phyloP scores from a whole-genome alignment of 768 basidiomycete genomes.

The Hirschioporus abietinus region DNA sequence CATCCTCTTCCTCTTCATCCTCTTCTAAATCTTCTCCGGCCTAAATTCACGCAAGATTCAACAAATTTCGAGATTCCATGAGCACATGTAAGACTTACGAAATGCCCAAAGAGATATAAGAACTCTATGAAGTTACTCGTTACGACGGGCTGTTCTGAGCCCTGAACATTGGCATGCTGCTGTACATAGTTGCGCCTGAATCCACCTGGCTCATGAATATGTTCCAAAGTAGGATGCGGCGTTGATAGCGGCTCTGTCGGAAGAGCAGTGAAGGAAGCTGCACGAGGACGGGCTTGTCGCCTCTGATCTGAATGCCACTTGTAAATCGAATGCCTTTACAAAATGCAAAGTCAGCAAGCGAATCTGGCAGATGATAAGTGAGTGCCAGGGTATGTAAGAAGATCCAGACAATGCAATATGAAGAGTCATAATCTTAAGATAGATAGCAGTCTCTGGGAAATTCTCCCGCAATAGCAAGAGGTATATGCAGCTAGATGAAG shows the following conservation, averaged over 20 bases:
- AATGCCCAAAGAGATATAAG: conserved; percentile 91
- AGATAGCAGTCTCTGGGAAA: too few relatives aligned
- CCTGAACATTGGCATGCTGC: conserved; percentile 63
- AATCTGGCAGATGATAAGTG: too few relatives aligned
- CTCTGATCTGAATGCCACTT: conserved; percentile 86
- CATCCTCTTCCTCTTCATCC: conserved; percentile 70
- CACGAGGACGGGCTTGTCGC: conserved; percentile 56
- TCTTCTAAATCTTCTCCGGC: conserved; percentile 89
- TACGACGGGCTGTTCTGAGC: conserved; percentile 54
- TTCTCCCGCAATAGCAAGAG: conserved; percentile 9
- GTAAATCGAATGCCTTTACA: conserved; percentile 80
- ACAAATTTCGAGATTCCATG: not conserved
- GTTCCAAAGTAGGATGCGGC: conserved; percentile 74
- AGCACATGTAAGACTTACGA: conserved; percentile 50
- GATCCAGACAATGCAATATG: too few relatives aligned
- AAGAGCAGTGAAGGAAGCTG: conserved; percentile 56
- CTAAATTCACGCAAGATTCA: conserved; percentile 31
- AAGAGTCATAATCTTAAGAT: too few relatives aligned
- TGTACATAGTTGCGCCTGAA: conserved; percentile 88
- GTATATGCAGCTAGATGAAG: conserved; percentile 2
- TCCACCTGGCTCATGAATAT: conserved; percentile 93
- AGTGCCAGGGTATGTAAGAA: too few relatives aligned
- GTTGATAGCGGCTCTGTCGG: conserved; percentile 15
- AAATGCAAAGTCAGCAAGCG: conserved; percentile 10
- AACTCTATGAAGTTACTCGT: conserved; percentile 91